phyloP scores from a whole-genome alignment of 108 stramenopile genomes.

The Parietichytrium sp. region DNA sequence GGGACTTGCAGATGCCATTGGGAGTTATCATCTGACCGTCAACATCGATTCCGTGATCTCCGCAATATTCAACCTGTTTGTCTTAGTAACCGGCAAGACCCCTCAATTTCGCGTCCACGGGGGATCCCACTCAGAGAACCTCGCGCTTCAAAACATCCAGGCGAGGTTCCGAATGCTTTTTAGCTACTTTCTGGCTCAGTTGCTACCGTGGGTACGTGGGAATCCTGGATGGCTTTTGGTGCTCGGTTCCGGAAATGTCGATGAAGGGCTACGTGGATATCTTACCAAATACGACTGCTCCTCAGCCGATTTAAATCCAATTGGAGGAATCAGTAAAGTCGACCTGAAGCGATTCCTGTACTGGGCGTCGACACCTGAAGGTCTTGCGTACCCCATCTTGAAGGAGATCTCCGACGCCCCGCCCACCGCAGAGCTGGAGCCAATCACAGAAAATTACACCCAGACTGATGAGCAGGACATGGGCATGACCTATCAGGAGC shows the following conservation, averaged over 20 bases:
- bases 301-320: constrained; percentile 95
- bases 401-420: constrained; percentile 87
- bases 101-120: constrained; percentile 78
- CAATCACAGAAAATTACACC: constrained; percentile 64
- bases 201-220: constrained; percentile 87
- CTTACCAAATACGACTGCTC: constrained; percentile 99
- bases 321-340: constrained; percentile 91
- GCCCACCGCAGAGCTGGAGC: constrained; percentile 93
- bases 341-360: constrained; percentile 58
- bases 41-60: constrained; percentile 84
- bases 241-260: constrained; percentile 94
- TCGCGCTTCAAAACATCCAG: constrained; percentile 97
- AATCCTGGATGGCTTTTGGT: constrained; percentile 85
- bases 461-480: constrained; percentile 77
- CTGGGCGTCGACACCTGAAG: constrained; percentile 1
- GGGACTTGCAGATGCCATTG: constrained; percentile 78
- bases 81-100: constrained; percentile 62
- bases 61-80: constrained; percentile 79
- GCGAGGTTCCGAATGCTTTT: constrained; percentile 95
- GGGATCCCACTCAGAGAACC: constrained; percentile 83
- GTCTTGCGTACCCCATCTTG: constrained; percentile 59
- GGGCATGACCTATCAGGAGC: constrained; percentile 97
- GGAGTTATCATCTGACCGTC: constrained; percentile 83
- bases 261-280: constrained; percentile 96
- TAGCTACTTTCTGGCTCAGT: constrained; percentile 92